These are phyloP conservation scores for Spatholobus suberectus DNA, from an alignment of 306 rosid species.

Conservation along the genomic window DNA sequence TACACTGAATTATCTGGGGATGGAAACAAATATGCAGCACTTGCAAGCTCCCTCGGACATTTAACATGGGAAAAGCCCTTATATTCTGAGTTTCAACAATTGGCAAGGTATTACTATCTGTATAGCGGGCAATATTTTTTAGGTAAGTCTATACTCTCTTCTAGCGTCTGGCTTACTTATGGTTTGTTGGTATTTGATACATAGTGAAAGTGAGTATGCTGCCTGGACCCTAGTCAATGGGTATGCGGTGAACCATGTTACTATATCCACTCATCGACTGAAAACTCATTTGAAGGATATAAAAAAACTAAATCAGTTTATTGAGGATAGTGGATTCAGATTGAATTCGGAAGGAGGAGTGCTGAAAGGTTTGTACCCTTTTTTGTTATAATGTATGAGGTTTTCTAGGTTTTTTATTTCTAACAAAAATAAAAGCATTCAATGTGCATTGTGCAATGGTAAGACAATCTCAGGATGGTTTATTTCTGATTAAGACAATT, in stretches of 20 bases:
- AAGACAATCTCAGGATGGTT: not conserved
- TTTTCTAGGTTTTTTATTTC: slow-evolving; percentile 1
- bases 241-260: slow-evolving; percentile 86
- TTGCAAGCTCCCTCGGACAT: slow-evolving; percentile 82
- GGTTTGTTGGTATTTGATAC: slow-evolving; percentile 34
- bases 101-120: slow-evolving; percentile 67
- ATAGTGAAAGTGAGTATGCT: slow-evolving; percentile 96
- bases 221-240: slow-evolving; percentile 99
- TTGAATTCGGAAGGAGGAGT: slow-evolving; percentile 93
- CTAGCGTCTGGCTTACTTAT: slow-evolving; percentile 11
- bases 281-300: slow-evolving; percentile 74
- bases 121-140: not conserved
- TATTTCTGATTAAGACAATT: not conserved
- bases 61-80: slow-evolving; percentile 83
- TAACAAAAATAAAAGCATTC: slow-evolving; percentile 2
- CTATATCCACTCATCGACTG: slow-evolving; percentile 83
- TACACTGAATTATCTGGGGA: slow-evolving; percentile 63
- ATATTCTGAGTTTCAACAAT: slow-evolving; percentile 77
- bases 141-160: slow-evolving; percentile 20
- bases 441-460: not conserved
- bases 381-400: slow-evolving; percentile 12
- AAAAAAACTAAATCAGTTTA: slow-evolving; percentile 72
- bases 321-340: slow-evolving; percentile 77
- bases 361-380: slow-evolving; percentile 70
- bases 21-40: slow-evolving; percentile 81